Base-by-base conservation (phyloP, 1,284 basidiomycete genomes). In the Vanrija humicola region DNA sequence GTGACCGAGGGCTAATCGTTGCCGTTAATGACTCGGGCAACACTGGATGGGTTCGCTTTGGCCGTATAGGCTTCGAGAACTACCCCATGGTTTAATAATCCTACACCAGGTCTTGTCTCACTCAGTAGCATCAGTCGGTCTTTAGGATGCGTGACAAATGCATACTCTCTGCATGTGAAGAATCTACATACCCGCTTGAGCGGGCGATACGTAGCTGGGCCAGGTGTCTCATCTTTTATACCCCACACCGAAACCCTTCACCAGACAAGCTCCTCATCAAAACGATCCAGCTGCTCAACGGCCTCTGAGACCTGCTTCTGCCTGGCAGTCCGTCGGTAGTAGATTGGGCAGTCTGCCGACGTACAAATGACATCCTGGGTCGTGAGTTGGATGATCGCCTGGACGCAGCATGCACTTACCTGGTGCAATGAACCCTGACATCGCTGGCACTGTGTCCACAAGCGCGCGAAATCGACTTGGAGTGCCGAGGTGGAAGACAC, bases 281-380 rank as follows among this genome's bases (percentile, higher is more conserved):
- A 97, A 12, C 94, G 83, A 61, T 90, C 89, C 43, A 97, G 75
- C 40, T 88, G 81, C 2, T 81, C 72, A 55, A 84, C 85, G 1
- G 87, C 83, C 64, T 94, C 89, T 61, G 90, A 90, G 0, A 94
- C 93, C 66, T 97, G 92, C 72, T 96, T 96, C 73, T 97, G 94
- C 6, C 93, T 86, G 67, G 95, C 95, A 75, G 95, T 96, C 42
- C 95, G 81, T 85, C 95, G 92, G 74, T 98, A 98, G 76, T 94
- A 98, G 61, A 98, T 98, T 0, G 95, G 95, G 65, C 95, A 98
- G 76, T 98, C 95, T 69, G 90, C 94, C 70, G 90, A 95, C 0
- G 90, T 90, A 70, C 95, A 98, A 39, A 98, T 80, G 18, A 98
- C 95, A 69, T 98, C 95, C 86, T 95, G 60, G 15, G 21, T 28